Evolutionary conservation across 1,284 basidiomycete species (phyloP).

Genomic region (Cutaneotrichosporon dermatis): DNA sequence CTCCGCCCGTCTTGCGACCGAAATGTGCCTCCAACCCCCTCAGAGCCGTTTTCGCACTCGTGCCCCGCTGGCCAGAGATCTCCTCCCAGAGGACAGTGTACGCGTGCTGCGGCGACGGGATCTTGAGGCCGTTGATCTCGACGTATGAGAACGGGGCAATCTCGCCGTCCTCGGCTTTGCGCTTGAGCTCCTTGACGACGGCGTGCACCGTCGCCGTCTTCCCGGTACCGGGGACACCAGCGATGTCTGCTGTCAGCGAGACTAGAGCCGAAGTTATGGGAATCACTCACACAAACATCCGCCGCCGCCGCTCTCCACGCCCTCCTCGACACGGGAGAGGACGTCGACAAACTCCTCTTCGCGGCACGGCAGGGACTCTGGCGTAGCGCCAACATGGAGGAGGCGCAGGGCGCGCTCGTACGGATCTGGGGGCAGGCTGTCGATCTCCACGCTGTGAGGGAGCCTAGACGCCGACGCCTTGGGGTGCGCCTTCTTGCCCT

Average conservation of each 20-base stretch:
- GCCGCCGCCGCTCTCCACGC: constrained; percentile 87
- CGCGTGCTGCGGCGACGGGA: constrained; percentile 81
- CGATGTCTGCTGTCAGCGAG: constrained; percentile 67
- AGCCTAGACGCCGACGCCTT: constrained; percentile 33
- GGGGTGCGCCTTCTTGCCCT: constrained; percentile 28
- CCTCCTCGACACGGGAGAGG: constrained; percentile 70
- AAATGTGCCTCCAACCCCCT: constrained; percentile 48
- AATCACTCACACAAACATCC: constrained; percentile 87
- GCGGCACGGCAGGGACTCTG: constrained; percentile 83
- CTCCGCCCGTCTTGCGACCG: constrained; percentile 33
- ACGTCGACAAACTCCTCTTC: constrained; percentile 81
- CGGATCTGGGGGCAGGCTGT: constrained; percentile 62
- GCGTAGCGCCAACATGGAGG: constrained; percentile 88
- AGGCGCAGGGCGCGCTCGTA: constrained; percentile 81
- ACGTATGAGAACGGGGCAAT: constrained; percentile 91
- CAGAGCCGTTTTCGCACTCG: constrained; percentile 47
- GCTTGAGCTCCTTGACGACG: constrained; percentile 78
- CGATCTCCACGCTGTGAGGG: constrained; percentile 27
- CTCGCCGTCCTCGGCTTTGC: constrained; percentile 78
- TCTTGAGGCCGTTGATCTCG: constrained; percentile 94
- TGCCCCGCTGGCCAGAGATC: constrained; percentile 68
- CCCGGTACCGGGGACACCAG: constrained; percentile 95
- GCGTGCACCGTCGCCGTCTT: constrained; percentile 98
- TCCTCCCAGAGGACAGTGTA: constrained; percentile 87
- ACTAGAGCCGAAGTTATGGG: too few relatives aligned